phyloP scores from a whole-genome alignment of 1,284 basidiomycete genomes.

The Leccinum subrobustum region DNA sequence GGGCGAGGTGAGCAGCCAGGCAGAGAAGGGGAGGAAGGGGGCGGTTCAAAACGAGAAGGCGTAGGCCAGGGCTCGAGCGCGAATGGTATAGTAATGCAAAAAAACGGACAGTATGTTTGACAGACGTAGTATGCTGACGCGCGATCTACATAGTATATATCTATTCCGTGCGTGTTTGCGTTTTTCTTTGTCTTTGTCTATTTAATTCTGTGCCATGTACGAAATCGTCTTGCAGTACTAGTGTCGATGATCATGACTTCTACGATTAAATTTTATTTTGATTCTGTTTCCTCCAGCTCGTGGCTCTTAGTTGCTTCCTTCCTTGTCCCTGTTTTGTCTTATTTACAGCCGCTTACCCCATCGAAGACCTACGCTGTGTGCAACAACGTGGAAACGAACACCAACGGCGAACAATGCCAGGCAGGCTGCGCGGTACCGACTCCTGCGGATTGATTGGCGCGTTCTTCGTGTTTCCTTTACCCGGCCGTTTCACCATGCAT shows the following conservation, averaged over 20 bases:
- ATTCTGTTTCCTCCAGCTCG: too few species aligned
- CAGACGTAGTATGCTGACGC: neutral
- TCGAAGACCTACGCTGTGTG: too few species aligned
- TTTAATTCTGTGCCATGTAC: neutral
- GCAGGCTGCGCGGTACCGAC: too few species aligned
- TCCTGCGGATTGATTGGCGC: too few species aligned
- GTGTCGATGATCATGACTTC: neutral
- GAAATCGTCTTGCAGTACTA: neutral
- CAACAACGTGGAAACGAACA: too few species aligned
- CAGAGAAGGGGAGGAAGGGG: conserved; percentile 23
- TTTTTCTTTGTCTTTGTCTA: neutral
- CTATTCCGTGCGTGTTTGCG: neutral
- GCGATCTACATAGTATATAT: neutral
- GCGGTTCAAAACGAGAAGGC: neutral
- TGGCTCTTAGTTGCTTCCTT: too few species aligned
- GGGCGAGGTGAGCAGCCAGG: conserved; percentile 30
- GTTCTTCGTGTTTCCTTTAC: too few species aligned
- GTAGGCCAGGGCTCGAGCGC: neutral
- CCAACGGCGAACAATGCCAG: too few species aligned
- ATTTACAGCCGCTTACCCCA: too few species aligned
- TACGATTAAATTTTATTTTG: neutral
- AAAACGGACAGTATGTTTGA: neutral
- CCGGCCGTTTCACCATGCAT: too few species aligned
- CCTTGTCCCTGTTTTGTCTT: too few species aligned
- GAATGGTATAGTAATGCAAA: neutral